Percentiles rank a stretch among this genome's conserved stretches.
These are phyloP conservation scores for Lactifluus subvellereus DNA, from an alignment of 768 basidiomycete species.

Conservation along the genomic window DNA sequence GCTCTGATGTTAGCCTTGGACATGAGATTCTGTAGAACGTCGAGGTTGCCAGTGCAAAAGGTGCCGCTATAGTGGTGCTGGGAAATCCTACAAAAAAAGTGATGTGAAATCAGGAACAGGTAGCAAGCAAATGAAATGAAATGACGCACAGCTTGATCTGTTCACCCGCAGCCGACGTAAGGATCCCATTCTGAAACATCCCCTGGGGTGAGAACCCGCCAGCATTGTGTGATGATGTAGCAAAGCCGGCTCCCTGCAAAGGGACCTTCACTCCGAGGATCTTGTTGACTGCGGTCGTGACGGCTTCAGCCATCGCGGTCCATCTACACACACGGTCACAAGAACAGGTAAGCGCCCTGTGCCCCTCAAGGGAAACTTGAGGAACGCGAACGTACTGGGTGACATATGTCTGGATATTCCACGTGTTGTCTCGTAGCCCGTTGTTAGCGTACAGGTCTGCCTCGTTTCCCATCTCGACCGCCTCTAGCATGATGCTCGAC, in stretches of 20 bases:
- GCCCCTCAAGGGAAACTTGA: no score
- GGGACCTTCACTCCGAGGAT: slow-evolving; percentile 37
- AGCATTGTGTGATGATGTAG: slow-evolving; percentile 41
- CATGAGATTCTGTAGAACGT: slow-evolving; percentile 59
- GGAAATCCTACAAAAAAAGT: slow-evolving; percentile 39
- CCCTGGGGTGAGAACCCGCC: slow-evolving; percentile 50
- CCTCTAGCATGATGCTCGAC: slow-evolving; percentile 45
- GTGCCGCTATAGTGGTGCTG: slow-evolving; percentile 52
- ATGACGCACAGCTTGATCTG: slow-evolving; percentile 43
- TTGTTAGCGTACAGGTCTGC: slow-evolving; percentile 49
- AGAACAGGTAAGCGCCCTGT: background rate
- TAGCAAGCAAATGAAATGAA: slow-evolving; percentile 3
- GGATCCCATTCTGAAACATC: slow-evolving; percentile 43
- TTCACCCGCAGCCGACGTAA: slow-evolving; percentile 38
- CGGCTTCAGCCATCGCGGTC: slow-evolving; percentile 45
- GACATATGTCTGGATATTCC: slow-evolving; percentile 42
- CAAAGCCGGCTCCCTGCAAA: slow-evolving; percentile 47
- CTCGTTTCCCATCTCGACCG: slow-evolving; percentile 59
- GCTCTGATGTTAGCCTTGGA: slow-evolving; percentile 48
- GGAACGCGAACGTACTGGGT: slow-evolving; percentile 37
- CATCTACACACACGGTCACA: slow-evolving; percentile 38
- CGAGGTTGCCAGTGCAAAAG: slow-evolving; percentile 51
- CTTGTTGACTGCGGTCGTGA: slow-evolving; percentile 36
- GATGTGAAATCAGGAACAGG: background rate
- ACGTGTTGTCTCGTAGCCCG: slow-evolving; percentile 37